phyloP scores from a whole-genome alignment of 805 yeast genomes.

The Wickerhamomyces alni region DNA sequence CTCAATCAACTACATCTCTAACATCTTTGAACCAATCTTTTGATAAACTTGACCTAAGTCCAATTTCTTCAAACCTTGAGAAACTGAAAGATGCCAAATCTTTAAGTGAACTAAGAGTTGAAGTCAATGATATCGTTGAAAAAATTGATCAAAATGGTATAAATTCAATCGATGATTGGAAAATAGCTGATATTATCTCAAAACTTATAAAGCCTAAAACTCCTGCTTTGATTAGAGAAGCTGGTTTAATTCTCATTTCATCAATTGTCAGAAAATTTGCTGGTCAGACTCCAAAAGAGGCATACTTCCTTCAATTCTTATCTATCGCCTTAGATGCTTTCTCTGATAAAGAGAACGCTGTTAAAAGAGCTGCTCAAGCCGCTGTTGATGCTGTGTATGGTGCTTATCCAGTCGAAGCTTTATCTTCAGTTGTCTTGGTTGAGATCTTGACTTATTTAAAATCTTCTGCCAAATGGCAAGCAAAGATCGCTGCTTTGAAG shows the following conservation, averaged over 20 bases:
- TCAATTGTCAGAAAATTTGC: constrained; percentile 56
- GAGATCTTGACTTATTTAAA: constrained; percentile 56
- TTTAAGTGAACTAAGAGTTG: constrained; percentile 30
- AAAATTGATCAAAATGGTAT: constrained; percentile 40
- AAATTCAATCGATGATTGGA: constrained; percentile 53
- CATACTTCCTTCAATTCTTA: constrained; percentile 60
- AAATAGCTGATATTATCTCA: constrained; percentile 53
- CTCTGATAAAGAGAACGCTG: constrained; percentile 84
- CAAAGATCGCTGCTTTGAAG: constrained; percentile 75
- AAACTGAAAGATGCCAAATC: constrained; percentile 37
- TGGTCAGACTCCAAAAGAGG: constrained; percentile 68
- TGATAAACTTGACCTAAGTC: constrained; percentile 56
- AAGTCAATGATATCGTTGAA: constrained; percentile 37
- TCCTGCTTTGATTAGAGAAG: constrained; percentile 69
- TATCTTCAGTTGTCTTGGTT: constrained; percentile 64
- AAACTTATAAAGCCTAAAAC: constrained; percentile 71
- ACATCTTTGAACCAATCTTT: constrained; percentile 68
- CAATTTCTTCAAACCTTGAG: constrained; percentile 54
- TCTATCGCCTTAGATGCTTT: constrained; percentile 61
- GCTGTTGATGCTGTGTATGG: constrained; percentile 68
- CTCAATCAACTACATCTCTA: constrained; percentile 66
- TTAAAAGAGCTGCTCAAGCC: constrained; percentile 79
- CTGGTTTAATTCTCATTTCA: constrained; percentile 57
- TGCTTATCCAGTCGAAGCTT: constrained; percentile 70
- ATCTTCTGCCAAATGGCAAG: constrained; percentile 90